Evolutionary conservation across 148 eudicot genomes (phyloP), one percentile per base, ranked within the genome.

Genomic region (Pouteria glomerata): DNA sequence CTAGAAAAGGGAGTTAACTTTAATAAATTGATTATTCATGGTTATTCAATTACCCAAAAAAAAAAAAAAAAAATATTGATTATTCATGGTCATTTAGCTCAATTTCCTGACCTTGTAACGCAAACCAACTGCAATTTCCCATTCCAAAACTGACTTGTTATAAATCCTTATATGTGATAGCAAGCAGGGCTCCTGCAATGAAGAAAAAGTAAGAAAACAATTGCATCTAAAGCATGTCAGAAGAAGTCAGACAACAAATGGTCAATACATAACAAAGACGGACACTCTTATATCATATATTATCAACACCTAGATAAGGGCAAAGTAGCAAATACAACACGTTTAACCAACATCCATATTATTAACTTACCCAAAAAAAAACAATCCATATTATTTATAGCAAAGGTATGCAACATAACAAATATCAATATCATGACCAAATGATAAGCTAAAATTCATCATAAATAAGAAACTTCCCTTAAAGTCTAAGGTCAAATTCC

Each of bases 101-200:
- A 66, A 69, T 64, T 12, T 67, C 21, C 79, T 34, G 70, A 90
- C 96, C 96, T 90, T 90, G 63, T 90, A 90, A 30, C 87, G 96
- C 77, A 90, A 82, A 63, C 96, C 96, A 41, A 74, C 93, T 61
- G 89, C 83, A 57, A 90, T 82, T 76, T 90, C 96, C 96, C 96
- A 90, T 88, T 90, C 93, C 80, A 88, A 72, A 75, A 90, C 96
- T 12, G 96, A 88, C 75, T 90, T 90, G 50, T 90, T 90, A 75
- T 90, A 88, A 57, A 90, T 82, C 79, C 93, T 81, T 78, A 90
- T 76, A 55, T 88, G 88, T 59, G 96, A 90, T 51, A 90, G 79
- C 69, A 90, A 68, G 72, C 93, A 88, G 24, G 96, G 93, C 63
- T 88, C 96, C 96, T 90, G 85, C 74, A 86, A 63, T 50, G 73